Evolutionary conservation across 164 flowering plant species (phyloP), one percentile per base, ranked within the genome.

Genomic region (Kingdonia uniflora): DNA sequence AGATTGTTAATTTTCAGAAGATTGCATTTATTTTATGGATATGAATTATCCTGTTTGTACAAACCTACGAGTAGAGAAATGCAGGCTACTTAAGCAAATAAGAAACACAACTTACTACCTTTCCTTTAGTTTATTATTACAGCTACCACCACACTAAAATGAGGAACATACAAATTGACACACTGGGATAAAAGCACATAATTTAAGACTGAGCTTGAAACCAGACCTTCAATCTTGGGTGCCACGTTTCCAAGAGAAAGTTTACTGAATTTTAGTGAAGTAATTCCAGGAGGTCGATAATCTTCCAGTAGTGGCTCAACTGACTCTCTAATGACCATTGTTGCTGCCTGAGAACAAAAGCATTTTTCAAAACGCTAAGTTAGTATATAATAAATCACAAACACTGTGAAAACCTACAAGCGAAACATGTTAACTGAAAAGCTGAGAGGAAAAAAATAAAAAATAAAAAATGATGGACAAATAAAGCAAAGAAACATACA

Each of bases 281-380:
- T 81, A 46, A 94, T 89, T 58, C 96, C 97, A 12, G 82, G 68
- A 56, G 99, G 96, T 58, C 97, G 78, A 63, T 94, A 94, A 14
- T 89, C 84, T 76, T 94, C 99, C 65, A 94, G 52, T 8, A 94
- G 61, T 10, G 97, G 99, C 59, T 94, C 99, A 73, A 94, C 99
- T 51, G 95, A 80, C 70, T 89, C 97, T 62, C 52, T 83, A 39
- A 94, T 82, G 50, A 94, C 78, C 66, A 82, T 46, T 11, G 79
- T 68, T 60, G 92, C 95, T 52, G 99, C 99, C 99, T 94, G 78
- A 53, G 48, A 67, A 53, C 29, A 57, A 57, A 39, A 14, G 11
- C 44, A 44, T 44, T n/a, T 19, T 44, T n/a, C 35, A 44, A 19
- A 44, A n/a, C 19, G 5, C 11, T n/a, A 44, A 44, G 15, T n/a